phyloP scores from a whole-genome alignment of 2,329 filamentous ascomycete species.

The Ceratocystis papillata region DNA sequence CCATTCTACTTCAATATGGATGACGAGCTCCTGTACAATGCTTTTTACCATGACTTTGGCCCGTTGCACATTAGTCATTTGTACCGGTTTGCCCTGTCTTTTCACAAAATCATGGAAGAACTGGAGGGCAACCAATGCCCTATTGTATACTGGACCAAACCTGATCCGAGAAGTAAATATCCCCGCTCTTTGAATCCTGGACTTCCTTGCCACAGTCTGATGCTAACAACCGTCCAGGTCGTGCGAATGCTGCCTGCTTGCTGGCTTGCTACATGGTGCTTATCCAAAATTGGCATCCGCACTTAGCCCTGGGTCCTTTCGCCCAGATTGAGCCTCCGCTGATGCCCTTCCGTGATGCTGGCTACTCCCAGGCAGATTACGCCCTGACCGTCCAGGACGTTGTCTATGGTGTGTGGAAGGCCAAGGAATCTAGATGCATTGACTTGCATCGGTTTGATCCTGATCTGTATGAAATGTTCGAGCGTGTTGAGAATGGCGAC shows the following conservation, averaged over 20 bases:
- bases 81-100: constrained; percentile 89
- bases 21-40: constrained; percentile 86
- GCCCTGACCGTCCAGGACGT: constrained; percentile 92
- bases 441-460: constrained; percentile 88
- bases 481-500: constrained; percentile 94
- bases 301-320: constrained; percentile 87
- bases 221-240: constrained; percentile 42
- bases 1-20: constrained; percentile 96
- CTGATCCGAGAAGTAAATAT: constrained; percentile 68
- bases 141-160: constrained; percentile 91
- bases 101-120: constrained; percentile 88
- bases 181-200: not conserved
- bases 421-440: constrained; percentile 89
- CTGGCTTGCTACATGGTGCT: constrained; percentile 98
- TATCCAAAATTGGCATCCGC: constrained; percentile 94
- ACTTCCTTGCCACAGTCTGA: not conserved
- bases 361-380: constrained; percentile 97
- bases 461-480: constrained; percentile 92
- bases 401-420: constrained; percentile 97
- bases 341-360: constrained; percentile 97
- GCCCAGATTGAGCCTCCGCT: constrained; percentile 92
- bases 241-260: constrained; percentile 87
- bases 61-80: constrained; percentile 94
- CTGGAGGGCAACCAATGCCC: constrained; percentile 81
- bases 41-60: constrained; percentile 96